A percentile compares a stretch with the other conserved stretches of the same genome.
These are phyloP conservation scores for Leccinellum luteum DNA, from an alignment of 768 basidiomycete species.

Conservation along the genomic window DNA sequence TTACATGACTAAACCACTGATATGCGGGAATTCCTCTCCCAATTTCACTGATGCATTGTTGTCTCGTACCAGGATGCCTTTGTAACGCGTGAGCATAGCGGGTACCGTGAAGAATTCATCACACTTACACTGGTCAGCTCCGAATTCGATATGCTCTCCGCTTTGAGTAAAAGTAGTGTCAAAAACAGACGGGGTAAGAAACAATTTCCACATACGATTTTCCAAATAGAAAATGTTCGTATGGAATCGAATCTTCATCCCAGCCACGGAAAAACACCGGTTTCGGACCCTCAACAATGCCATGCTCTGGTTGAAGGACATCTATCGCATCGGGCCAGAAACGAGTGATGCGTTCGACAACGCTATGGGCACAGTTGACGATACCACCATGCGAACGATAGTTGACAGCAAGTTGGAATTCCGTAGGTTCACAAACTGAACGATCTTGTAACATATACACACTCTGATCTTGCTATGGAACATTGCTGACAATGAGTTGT, in stretches of 20 bases:
- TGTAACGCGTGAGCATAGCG: neutral
- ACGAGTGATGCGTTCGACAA: slow-evolving; percentile 55
- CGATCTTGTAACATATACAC: slow-evolving; percentile 8
- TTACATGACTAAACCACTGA: slow-evolving; percentile 59
- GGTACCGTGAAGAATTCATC: neutral
- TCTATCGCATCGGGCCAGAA: slow-evolving; percentile 71
- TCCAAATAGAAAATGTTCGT: slow-evolving; percentile 59
- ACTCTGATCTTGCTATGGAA: slow-evolving; percentile 21
- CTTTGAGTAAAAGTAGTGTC: slow-evolving; percentile 27
- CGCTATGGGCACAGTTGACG: slow-evolving; percentile 62
- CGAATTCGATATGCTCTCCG: slow-evolving; percentile 52
- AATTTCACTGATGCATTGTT: slow-evolving; percentile 48
- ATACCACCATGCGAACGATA: slow-evolving; percentile 75
- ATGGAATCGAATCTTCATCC: slow-evolving; percentile 40
- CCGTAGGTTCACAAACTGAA: slow-evolving; percentile 26
- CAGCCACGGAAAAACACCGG: slow-evolving; percentile 58
- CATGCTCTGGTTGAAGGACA: slow-evolving; percentile 50
- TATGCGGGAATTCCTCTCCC: slow-evolving; percentile 45
- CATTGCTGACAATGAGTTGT: neutral
- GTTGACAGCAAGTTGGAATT: slow-evolving; percentile 61
- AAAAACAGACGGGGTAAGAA: slow-evolving; percentile 1
- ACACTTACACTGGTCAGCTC: slow-evolving; percentile 59
- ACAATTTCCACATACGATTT: slow-evolving; percentile 35
- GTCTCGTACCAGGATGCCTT: slow-evolving; percentile 71
- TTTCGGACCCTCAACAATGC: slow-evolving; percentile 51